Conservation (phyloP, 257 asterid species). For the Petunia axillaris region DNA sequence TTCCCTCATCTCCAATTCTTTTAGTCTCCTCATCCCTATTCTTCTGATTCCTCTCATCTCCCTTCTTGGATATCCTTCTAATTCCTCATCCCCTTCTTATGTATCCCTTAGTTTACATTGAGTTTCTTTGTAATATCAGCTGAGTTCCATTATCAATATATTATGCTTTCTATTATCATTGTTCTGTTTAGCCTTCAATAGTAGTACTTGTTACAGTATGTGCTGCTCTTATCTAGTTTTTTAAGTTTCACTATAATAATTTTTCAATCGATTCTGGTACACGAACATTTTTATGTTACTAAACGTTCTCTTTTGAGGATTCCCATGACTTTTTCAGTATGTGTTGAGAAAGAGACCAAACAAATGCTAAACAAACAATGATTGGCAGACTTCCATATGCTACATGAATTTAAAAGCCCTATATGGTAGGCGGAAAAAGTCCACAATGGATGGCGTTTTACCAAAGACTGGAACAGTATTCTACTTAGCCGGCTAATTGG, state of each 20-base stretch:
- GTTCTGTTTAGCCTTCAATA: no score
- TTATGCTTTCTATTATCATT: no score
- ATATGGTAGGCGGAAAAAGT: neutral
- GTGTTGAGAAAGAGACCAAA: neutral
- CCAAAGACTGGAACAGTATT: neutral
- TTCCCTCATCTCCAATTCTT: no score
- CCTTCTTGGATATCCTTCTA: no score
- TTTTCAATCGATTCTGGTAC: neutral
- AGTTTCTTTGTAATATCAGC: no score
- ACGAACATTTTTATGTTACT: neutral
- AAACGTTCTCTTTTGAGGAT: neutral
- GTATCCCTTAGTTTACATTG: no score
- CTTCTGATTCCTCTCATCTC: no score
- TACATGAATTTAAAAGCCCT: constrained; percentile 2
- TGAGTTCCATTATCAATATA: no score
- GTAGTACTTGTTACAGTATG: no score
- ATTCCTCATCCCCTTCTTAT: no score
- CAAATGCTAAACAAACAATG: neutral
- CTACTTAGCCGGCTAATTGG: neutral
- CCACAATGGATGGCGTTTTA: constrained; percentile 5
- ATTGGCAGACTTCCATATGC: neutral
- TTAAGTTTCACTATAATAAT: neutral
- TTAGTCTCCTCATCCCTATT: no score
- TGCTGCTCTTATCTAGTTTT: neutral
- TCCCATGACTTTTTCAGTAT: neutral